Percentiles rank a stretch among this genome's conserved stretches.
Conservation (phyloP, 2,329 filamentous ascomycete species). For the Neurospora crassa region DNA sequence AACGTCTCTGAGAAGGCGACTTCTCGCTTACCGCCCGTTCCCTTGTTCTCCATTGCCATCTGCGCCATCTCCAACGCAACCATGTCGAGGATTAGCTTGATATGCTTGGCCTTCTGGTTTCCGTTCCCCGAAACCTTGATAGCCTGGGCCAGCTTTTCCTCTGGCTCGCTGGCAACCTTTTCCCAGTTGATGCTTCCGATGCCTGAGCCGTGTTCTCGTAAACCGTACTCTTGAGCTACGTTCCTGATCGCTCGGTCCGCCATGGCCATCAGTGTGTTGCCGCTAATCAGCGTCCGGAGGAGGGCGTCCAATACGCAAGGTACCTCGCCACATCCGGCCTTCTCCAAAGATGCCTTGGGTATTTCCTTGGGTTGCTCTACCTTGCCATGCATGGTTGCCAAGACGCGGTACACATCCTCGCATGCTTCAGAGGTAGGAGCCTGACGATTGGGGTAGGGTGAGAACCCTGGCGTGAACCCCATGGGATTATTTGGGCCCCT, state of each 20-base stretch:
- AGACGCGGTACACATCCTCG: conserved; percentile 55
- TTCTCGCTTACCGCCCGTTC: conserved; percentile 25
- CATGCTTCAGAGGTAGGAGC: conserved; percentile 61
- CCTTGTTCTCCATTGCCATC: conserved; percentile 26
- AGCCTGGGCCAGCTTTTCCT: conserved; percentile 54
- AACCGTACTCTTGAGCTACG: conserved; percentile 54
- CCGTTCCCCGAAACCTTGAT: conserved; percentile 65
- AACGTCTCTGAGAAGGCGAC: conserved; percentile 32
- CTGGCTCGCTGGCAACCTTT: conserved; percentile 49
- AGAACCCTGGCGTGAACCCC: conserved; percentile 42
- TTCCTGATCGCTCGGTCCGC: conserved; percentile 57
- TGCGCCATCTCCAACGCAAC: conserved; percentile 51
- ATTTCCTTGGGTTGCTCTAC: conserved; percentile 56
- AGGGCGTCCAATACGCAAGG: conserved; percentile 45
- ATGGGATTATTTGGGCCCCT: conserved; percentile 32
- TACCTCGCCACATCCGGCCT: conserved; percentile 57
- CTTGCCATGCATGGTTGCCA: conserved; percentile 57
- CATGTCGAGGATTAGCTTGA: conserved; percentile 64
- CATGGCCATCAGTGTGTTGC: conserved; percentile 37
- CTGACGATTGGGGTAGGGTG: conserved; percentile 59
- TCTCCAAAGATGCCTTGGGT: conserved; percentile 57
- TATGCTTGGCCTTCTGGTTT: conserved; percentile 59
- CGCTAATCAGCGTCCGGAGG: conserved; percentile 42
- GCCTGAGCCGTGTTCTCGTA: conserved; percentile 51
- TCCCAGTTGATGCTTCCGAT: conserved; percentile 70